These are phyloP conservation scores for Exophiala spinifera DNA, from an alignment of 2,329 filamentous ascomycete species.

Conservation along the genomic window DNA sequence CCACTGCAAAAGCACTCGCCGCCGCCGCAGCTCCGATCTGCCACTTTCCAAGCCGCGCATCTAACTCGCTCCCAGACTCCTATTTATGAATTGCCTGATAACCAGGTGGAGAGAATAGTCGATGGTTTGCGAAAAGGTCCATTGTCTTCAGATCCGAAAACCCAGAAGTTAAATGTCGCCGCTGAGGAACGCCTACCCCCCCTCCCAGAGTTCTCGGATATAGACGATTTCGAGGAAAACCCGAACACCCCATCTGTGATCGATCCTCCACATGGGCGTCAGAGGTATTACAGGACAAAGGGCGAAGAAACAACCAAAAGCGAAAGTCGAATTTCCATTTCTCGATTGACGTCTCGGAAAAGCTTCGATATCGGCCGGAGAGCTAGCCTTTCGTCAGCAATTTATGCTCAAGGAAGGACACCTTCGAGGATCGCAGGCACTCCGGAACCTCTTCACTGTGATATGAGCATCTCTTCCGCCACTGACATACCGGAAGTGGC, in stretches of 20 bases:
- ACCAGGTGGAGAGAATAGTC: neutral
- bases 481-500: no score
- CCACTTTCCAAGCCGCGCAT: neutral
- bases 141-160: neutral
- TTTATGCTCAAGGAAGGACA: neutral
- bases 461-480: neutral
- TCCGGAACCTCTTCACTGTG: neutral
- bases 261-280: neutral
- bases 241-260: neutral
- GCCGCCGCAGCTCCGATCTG: neutral
- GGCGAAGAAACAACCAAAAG: neutral
- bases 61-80: neutral
- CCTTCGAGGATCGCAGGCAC: neutral
- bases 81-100: conserved; percentile 3
- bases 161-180: neutral
- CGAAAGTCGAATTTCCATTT: neutral
- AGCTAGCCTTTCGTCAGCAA: neutral
- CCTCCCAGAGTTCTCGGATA: conserved; percentile 1
- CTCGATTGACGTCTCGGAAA: neutral
- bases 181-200: neutral
- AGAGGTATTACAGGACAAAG: neutral
- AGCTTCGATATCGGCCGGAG: neutral
- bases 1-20: conserved; percentile 7
- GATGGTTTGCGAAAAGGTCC: neutral
- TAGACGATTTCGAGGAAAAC: neutral